phyloP scores from a whole-genome alignment of 2,329 filamentous ascomycete genomes.

The Massarina eburnea region DNA sequence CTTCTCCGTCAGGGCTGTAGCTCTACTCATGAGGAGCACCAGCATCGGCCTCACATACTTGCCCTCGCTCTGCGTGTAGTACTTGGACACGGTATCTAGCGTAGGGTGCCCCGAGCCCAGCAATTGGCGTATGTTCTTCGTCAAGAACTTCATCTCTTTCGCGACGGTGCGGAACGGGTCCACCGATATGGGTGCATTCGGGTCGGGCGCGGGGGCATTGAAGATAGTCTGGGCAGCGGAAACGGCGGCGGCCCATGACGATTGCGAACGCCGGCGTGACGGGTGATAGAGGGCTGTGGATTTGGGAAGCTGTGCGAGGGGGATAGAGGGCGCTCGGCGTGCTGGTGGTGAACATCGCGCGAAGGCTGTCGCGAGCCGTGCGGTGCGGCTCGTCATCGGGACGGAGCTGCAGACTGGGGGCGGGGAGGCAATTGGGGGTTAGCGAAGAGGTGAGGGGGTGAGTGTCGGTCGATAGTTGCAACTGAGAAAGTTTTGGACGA shows the following conservation, averaged over 20 bases:
- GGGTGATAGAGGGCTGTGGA: constrained; percentile 40
- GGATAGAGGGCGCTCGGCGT: too few relatives aligned
- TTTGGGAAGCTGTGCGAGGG: constrained; percentile 17
- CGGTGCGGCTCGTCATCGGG: constrained; percentile 38
- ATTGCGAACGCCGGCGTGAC: constrained; percentile 53
- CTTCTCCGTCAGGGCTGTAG: constrained; percentile 78
- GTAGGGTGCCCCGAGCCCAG: constrained; percentile 92
- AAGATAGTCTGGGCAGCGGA: constrained; percentile 69
- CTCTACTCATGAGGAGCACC: constrained; percentile 93
- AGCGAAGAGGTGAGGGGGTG: constrained; percentile 13
- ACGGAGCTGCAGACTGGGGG: constrained; percentile 5
- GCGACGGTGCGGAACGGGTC: constrained; percentile 89
- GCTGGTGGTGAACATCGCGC: constrained; percentile 23
- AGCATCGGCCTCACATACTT: constrained; percentile 96
- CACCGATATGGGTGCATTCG: constrained; percentile 69
- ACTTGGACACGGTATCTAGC: constrained; percentile 92
- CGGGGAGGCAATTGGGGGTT: constrained; percentile 27
- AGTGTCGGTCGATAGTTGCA: constrained; percentile 6
- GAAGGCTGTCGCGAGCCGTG: constrained; percentile 39
- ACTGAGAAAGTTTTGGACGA: constrained; percentile 25
- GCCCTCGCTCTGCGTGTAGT: constrained; percentile 94
- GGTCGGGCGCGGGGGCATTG: constrained; percentile 59
- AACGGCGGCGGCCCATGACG: constrained; percentile 76
- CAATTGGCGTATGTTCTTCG: constrained; percentile 89
- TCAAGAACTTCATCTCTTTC: constrained; percentile 95